A percentile compares a stretch with the other conserved stretches of the same genome.
Evolutionary conservation across 176 grass and related monocot genomes (phyloP).

Genomic region (Chloris gayana): DNA sequence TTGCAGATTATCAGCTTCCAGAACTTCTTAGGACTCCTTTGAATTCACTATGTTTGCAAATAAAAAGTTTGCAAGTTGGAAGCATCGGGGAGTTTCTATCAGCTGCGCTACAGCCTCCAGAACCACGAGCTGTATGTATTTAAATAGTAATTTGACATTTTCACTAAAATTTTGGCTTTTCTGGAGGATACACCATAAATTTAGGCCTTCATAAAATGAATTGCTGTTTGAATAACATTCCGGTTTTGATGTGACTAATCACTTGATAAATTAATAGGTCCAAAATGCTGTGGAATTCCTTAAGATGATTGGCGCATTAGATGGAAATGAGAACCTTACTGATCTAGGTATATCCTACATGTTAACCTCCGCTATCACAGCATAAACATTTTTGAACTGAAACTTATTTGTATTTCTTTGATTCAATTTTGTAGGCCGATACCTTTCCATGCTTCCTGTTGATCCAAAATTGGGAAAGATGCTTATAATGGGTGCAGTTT

Average conservation of each 20-base stretch:
- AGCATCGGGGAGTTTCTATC: conserved; percentile 89
- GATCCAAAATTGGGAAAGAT: conserved; percentile 98
- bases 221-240: background rate
- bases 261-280: conserved; percentile 61
- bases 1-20: conserved; percentile 87
- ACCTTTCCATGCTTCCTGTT: conserved; percentile 95
- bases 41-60: conserved; percentile 96
- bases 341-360: conserved; percentile 71
- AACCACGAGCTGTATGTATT: conserved; percentile 73
- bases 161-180: background rate
- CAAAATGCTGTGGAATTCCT: conserved; percentile 95
- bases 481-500: conserved; percentile 98
- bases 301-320: conserved; percentile 91
- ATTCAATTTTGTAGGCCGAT: conserved; percentile 70
- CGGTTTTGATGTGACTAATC: conserved; percentile 17
- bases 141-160: conserved; percentile 25
- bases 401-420: conserved; percentile 24
- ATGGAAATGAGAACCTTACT: conserved; percentile 82
- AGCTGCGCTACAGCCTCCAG: conserved; percentile 87
- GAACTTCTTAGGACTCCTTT: conserved; percentile 95
- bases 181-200: background rate
- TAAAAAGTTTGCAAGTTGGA: conserved; percentile 92
- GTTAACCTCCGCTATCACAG: conserved; percentile 9
- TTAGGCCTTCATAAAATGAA: background rate
- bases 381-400: conserved; percentile 30